Percentiles rank a stretch among this genome's conserved stretches.
These are phyloP conservation scores for Pythium sukuiense DNA, from an alignment of 352 stramenopile species.

Conservation along the genomic window DNA sequence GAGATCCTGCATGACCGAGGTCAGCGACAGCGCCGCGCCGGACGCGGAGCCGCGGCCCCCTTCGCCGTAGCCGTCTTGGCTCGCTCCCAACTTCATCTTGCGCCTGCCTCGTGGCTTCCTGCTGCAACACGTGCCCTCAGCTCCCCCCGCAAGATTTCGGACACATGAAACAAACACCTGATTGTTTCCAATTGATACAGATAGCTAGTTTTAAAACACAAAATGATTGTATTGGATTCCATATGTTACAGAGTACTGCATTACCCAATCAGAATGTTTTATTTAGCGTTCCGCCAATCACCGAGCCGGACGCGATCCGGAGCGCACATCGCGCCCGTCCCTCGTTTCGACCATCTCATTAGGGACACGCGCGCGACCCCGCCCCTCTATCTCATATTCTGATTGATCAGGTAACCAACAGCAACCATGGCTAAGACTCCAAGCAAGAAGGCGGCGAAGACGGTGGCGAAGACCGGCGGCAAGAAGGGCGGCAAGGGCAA, in stretches of 20 bases:
- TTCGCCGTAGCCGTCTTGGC: constrained; percentile 51
- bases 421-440: constrained; percentile 94
- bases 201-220: constrained; percentile 18
- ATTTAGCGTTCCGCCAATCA: constrained; percentile 19
- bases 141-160: constrained; percentile 29
- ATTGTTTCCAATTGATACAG: not conserved
- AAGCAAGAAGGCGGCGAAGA: constrained; percentile 92
- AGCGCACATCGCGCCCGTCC: constrained; percentile 14
- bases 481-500: constrained; percentile 84
- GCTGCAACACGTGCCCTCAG: constrained; percentile 21
- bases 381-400: constrained; percentile 95
- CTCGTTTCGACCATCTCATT: not conserved
- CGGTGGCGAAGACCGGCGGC: constrained; percentile 56
- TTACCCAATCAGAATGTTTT: constrained; percentile 4
- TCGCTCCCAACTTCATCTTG: constrained; percentile 62
- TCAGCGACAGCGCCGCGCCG: constrained; percentile 56
- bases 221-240: not conserved
- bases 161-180: constrained; percentile 23
- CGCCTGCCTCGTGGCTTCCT: constrained; percentile 15
- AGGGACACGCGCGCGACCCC: constrained; percentile 47
- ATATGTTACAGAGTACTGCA: not conserved
- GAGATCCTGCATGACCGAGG: constrained; percentile 93
- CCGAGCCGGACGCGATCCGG: not conserved
- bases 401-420: constrained; percentile 77
- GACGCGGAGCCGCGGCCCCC: constrained; percentile 32